Evolutionary conservation across 306 rosid genomes (phyloP), one percentile per base, ranked within the genome.

Genomic region (Arachis hypogaea): DNA sequence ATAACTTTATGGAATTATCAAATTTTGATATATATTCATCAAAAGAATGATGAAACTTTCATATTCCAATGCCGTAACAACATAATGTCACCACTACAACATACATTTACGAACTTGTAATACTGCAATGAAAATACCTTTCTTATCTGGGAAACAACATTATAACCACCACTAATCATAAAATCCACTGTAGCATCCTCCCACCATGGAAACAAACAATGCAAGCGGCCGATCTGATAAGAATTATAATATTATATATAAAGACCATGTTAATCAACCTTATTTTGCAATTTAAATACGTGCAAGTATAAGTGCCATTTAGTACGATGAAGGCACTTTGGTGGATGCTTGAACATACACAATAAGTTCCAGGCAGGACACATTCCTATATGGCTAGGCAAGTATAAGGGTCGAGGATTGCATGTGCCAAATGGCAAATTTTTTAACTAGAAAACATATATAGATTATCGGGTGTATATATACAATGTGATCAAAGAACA

Each of bases 171-270:
- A 75, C 88, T 89, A 54, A 71, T 71, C 93, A 87, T 87, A 71
- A 92, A 92, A 87, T 81, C 82, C 60, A 86, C 90, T 8, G 86
- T 75, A 46, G 90, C 89, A 80, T 92, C 90, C 75, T 86, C 90
- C 93, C 91, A 89, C 91, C 91, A 92, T 29, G 96, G 96, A 12
- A 81, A 42, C 72, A 81, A 77, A 75, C 96, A 89, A 72, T 92
- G 93, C 87, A 87, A 83, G 80, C 93, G 96, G 5, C 83, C 88
- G 11, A 86, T 64, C 93, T 87, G 71, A 69, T 49, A 79, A 77
- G 64, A 75, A 6, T 6, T 2, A 51, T n/a, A 12, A 51, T 64
- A 51, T 59, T 58, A 22, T 4, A 33, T 33, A 71, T 5, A 18
- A 68, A 80, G 46, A 49, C 12, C 50, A 57, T 51, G 74, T 75